Base-by-base conservation (phyloP, 495 filamentous ascomycete species). In the Bacidia rubella region DNA sequence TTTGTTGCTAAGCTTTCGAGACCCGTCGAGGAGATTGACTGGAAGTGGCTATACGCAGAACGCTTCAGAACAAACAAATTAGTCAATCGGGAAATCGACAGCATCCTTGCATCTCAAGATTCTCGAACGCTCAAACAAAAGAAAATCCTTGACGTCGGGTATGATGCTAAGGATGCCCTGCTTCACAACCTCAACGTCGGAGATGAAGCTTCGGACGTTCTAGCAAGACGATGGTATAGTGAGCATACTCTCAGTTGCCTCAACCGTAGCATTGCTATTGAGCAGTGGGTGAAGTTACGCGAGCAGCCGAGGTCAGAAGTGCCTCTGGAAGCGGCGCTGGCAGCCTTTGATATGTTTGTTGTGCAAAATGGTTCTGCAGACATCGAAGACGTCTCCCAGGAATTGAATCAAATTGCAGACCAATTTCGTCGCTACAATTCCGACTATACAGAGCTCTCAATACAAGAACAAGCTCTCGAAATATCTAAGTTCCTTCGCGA, bases 141-240 rank as follows among this genome's bases (percentile, higher is more conserved):
- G 53, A 63, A 72, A 32, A 83, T 98, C 48, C 78, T 81, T 51
- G 65, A 71, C 40, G 68, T 79, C 57, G 92, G 89, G 1, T 90
- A 86, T 54, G 88, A 97, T 74, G 86, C 79, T 20, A 95, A 95
- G 62, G 92, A 95, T 62, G 80, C 78, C 21, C 72, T 98, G 35
- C 57, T 90, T 40, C 71, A 74, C 52, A 79, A 94, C 58, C 75
- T 74, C 46, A 66, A 68, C 10, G 68, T 74, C 27, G 69, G 72
- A 26, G 73, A 81, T n/a, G 70, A 76, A 15, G 70, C 64, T 11
- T 79, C 85, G 20, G 90, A 98, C 70, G 74, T 82, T 48, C 67
- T 98, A 57, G 87, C 92, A 15, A 75, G 88, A 69, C 83, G 85
- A 81, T 95, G 65, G 55, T 51, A 38, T 10, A 80, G 84, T 39